phyloP scores from a whole-genome alignment of 345 rosid genomes.

The Brassica cretica region DNA sequence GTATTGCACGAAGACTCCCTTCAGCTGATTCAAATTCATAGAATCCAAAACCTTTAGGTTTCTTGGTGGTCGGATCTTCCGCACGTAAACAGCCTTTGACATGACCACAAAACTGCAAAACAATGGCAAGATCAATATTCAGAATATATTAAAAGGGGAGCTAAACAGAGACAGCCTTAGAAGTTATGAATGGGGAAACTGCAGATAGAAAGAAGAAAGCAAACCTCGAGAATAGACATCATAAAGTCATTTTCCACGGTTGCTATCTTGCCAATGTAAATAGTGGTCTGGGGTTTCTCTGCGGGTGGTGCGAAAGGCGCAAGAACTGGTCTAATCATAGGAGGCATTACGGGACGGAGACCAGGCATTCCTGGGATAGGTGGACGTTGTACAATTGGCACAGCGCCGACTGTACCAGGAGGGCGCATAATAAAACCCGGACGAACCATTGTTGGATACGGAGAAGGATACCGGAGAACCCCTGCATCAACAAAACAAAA shows the following conservation, averaged over 20 bases:
- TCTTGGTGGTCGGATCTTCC: slow-evolving; percentile 75
- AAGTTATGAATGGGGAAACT: slow-evolving; percentile 1
- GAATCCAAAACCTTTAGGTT: slow-evolving; percentile 90
- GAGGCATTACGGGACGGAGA: slow-evolving; percentile 71
- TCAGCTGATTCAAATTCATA: slow-evolving; percentile 96
- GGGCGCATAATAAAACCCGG: slow-evolving; percentile 85
- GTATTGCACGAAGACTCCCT: slow-evolving; percentile 93
- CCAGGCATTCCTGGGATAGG: slow-evolving; percentile 67
- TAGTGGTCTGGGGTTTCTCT: slow-evolving; percentile 93
- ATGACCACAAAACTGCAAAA: slow-evolving; percentile 84
- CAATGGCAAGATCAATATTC: slow-evolving; percentile 16
- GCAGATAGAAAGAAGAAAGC: slow-evolving; percentile 21
- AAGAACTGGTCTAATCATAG: slow-evolving; percentile 64
- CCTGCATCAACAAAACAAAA: slow-evolving; percentile 68
- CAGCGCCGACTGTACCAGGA: slow-evolving; percentile 63
- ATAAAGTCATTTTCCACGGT: slow-evolving; percentile 87
- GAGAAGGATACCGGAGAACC: slow-evolving; percentile 69
- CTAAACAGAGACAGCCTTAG: not conserved
- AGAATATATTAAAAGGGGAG: slow-evolving; percentile 2
- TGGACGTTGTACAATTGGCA: slow-evolving; percentile 66
- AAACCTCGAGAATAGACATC: slow-evolving; percentile 76
- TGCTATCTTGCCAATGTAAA: slow-evolving; percentile 96
- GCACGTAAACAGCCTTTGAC: slow-evolving; percentile 90
- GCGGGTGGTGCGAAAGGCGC: slow-evolving; percentile 66
- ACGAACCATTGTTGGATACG: slow-evolving; percentile 72